A percentile compares a stretch with the other conserved stretches of the same genome.
Evolutionary conservation across 1,139 yeast genomes (phyloP).

Genomic region (Scheffersomyces segobiensis): DNA sequence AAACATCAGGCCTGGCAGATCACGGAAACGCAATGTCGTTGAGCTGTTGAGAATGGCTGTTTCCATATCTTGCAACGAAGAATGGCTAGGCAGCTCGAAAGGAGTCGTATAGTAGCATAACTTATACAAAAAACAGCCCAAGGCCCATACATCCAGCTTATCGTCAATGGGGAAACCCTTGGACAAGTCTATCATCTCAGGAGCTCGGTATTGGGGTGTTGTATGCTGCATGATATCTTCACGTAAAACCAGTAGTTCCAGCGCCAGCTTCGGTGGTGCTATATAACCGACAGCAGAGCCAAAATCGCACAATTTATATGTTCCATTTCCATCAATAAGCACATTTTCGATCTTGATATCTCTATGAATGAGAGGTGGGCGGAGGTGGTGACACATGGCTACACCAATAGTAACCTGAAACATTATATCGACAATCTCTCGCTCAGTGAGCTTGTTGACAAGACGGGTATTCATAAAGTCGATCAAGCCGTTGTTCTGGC

Average conservation of each 20-base stretch:
- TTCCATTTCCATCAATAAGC: constrained; percentile 68
- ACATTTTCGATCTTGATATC: constrained; percentile 97
- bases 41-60: constrained; percentile 36
- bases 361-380: constrained; percentile 83
- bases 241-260: constrained; percentile 67
- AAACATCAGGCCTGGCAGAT: constrained; percentile 40
- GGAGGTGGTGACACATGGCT: constrained; percentile 82
- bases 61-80: constrained; percentile 41
- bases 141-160: constrained; percentile 81
- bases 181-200: constrained; percentile 78
- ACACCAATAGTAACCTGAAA: constrained; percentile 80
- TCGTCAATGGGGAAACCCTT: constrained; percentile 70
- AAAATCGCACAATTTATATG: constrained; percentile 87
- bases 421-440: constrained; percentile 82
- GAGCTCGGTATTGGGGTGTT: constrained; percentile 80
- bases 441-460: constrained; percentile 75
- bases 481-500: constrained; percentile 81
- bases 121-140: constrained; percentile 76
- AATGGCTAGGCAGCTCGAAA: constrained; percentile 63
- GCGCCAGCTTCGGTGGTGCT: constrained; percentile 63
- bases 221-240: constrained; percentile 79
- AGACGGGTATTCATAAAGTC: constrained; percentile 94
- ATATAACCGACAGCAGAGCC: constrained; percentile 82
- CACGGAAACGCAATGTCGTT: constrained; percentile 33
- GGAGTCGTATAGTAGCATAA: constrained; percentile 81